Base-by-base conservation (phyloP, 768 basidiomycete species). In the Tephrocybe sp. region DNA sequence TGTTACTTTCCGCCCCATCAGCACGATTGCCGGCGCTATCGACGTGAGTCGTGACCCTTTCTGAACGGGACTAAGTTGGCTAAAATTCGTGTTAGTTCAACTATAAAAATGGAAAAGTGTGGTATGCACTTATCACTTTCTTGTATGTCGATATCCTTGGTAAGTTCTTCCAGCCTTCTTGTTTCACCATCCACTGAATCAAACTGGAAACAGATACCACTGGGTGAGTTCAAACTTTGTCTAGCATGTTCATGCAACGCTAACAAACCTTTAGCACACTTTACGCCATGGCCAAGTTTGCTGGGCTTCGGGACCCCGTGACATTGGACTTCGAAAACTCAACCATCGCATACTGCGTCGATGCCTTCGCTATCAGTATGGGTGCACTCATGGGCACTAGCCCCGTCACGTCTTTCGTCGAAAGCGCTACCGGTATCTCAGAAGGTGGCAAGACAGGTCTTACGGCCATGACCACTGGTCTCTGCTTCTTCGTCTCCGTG, bases 371-470 rank as follows among this genome's bases (percentile, higher is more conserved):
- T 32, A 91, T 91, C 64, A 84, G 80, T 36, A 89, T 91, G 71
- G 89, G 89, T 43, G 83, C 89, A 9, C 75, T 92, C 23, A 71
- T 89, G 70, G 89, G 89, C 30, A 85, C 84, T 3, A 87, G 85
- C 44, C 89, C 89, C 30, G 89, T 91, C 14, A 91, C 89, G 6
- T 84, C 89, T 4, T 91, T 82, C 71, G 82, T 92, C 49, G 89
- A 92, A 68, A 86, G 84, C 52, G 87, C 89, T 9, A 89, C 88
- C 14, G 88, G 88, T 68, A 90, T 90, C 62, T 52, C 62, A 76
- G 91, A 94, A 80, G 92, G 92, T 31, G 92, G 92, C 33, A 89
- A 86, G 73, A 94, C 92, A 0, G 92, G 92, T 22, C 68, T 94
- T 45, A 87, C 91, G 0, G 91, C 87, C 3, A 77, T 92, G 49